Base-by-base conservation (phyloP, 331 rosid species). In the Malus hybrid region DNA sequence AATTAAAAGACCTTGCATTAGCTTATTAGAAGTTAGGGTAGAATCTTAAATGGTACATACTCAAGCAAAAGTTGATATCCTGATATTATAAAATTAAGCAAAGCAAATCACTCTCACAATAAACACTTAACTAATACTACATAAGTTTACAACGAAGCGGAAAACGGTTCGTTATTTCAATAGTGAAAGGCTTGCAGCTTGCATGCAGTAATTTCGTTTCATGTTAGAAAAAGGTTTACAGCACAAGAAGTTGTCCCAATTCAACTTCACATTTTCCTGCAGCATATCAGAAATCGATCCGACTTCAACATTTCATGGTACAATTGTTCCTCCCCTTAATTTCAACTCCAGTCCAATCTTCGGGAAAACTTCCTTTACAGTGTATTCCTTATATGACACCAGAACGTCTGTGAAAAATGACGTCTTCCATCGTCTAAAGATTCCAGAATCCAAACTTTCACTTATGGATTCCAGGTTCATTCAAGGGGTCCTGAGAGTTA, bases 251-350 rank as follows among this genome's bases (percentile, higher is more conserved):
- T 82, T 73, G 28, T 81, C 75, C 86, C 75, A 57, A 39, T 81
- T 24, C 81, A 83, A 39, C 66, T 53, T 77, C 63, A 87, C 24
- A 53, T 79, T 55, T 18, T 81, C 85, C n/a, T 79, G 76, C 12
- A 85, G 89, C 84, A 63, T 63, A 73, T 83, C 72, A 53, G 76
- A 78, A 70, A 87, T 74, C 80, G 68, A 71, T 15, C 77, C 28
- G 58, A 16, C 1, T 26, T 83, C 83, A 67, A 33, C 81, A 20
- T 77, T 61, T 56, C 79, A 57, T 19, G 70, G 81, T 81, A 83
- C 55, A 66, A 29, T 20, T 84, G 83, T 48, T 86, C 82, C 53
- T 88, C 83, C 80, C 58, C 77, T 39, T 39, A 0, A 39, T 71
- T 28, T 70, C 70, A 74, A 86, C 13, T 81, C 65, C 26, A 85